phyloP scores from a whole-genome alignment of 345 rosid genomes.

The Rhodamnia argentea region DNA sequence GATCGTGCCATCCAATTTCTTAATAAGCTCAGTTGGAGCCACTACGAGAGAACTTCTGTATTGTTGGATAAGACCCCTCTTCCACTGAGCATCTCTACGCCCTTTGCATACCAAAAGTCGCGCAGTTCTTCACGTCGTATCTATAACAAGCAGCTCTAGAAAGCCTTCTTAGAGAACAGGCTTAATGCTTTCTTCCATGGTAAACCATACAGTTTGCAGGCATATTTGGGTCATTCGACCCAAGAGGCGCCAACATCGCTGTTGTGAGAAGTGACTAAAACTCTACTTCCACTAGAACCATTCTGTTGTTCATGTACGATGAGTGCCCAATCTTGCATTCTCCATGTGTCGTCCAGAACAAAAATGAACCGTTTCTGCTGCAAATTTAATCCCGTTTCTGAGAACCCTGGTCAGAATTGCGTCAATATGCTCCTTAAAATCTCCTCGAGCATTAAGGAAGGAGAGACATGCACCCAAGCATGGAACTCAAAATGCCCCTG shows the following conservation, averaged over 20 bases:
- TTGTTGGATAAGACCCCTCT: neutral
- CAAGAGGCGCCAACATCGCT: neutral
- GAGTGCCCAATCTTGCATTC: no score
- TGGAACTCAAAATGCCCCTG: neutral
- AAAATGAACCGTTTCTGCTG: no score
- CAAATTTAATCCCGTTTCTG: no score
- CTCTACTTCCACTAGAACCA: no score
- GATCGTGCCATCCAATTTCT: neutral
- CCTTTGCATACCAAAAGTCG: neutral
- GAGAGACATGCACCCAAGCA: no score
- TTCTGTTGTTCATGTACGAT: no score
- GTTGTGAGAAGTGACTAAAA: neutral
- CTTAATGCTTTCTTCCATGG: neutral
- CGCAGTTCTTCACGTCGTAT: neutral
- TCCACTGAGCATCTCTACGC: neutral
- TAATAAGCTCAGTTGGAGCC: neutral
- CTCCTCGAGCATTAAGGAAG: no score
- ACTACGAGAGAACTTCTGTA: neutral
- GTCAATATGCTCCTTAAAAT: no score
- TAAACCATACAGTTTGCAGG: neutral
- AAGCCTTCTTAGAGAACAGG: slow-evolving; percentile 4
- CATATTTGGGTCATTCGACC: neutral
- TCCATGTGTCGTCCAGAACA: no score
- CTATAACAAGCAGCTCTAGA: neutral
- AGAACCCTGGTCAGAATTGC: no score